Percentiles rank a stretch among this genome's conserved stretches.
These are phyloP conservation scores for Chaetomium fimeti DNA, from an alignment of 495 filamentous ascomycete species.

Conservation along the genomic window DNA sequence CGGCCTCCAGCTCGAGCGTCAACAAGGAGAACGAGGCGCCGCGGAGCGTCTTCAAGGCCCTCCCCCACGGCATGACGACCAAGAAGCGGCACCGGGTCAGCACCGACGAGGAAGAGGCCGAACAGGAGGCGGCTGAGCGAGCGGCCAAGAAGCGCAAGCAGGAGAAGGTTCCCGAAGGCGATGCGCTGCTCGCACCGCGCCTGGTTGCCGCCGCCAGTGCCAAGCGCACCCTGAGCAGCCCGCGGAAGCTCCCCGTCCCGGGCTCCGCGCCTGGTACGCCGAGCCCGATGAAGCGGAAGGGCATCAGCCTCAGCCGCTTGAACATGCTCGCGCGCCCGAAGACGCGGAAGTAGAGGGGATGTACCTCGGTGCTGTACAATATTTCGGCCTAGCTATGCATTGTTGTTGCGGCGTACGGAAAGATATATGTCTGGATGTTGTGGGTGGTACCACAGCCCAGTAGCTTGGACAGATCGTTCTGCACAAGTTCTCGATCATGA, in stretches of 20 bases:
- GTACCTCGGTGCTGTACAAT: neutral
- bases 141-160: constrained; percentile 48
- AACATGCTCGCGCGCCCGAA: constrained; percentile 56
- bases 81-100: constrained; percentile 66
- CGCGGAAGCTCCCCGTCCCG: constrained; percentile 20
- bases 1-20: constrained; percentile 14
- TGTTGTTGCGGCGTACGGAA: neutral
- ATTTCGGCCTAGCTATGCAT: neutral
- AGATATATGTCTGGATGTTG: constrained; percentile 12
- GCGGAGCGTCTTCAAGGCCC: constrained; percentile 26
- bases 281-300: constrained; percentile 50
- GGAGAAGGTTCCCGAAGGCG: constrained; percentile 49
- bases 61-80: constrained; percentile 69
- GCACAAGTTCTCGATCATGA: neutral
- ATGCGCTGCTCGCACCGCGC: constrained; percentile 45
- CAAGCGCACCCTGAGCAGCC: constrained; percentile 28
- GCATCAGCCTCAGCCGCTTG: constrained; percentile 49
- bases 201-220: constrained; percentile 25
- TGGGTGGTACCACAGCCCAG: constrained; percentile 19
- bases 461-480: constrained; percentile 12
- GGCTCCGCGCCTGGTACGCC: constrained; percentile 29
- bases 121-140: constrained; percentile 43
- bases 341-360: constrained; percentile 40
- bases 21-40: constrained; percentile 51
- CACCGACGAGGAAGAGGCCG: constrained; percentile 50